Evolutionary conservation across 2,329 filamentous ascomycete genomes (phyloP).

Genomic region (Macrophomina tecta): DNA sequence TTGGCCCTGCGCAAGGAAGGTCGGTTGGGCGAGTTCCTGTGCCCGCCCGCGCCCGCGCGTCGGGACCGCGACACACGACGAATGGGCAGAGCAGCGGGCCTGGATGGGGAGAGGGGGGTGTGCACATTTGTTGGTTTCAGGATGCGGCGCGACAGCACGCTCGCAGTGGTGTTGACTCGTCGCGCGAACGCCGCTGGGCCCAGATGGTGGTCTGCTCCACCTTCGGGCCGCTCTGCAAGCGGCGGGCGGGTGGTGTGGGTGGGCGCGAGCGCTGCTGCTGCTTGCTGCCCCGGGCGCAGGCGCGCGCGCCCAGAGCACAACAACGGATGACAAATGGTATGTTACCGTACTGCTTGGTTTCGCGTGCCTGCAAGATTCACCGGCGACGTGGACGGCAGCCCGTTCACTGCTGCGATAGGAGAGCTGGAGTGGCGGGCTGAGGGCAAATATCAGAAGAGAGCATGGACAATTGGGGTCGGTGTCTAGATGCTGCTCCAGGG

Average conservation of each 20-base stretch:
- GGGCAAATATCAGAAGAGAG: too few relatives aligned
- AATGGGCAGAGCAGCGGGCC: neutral
- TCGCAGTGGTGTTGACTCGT: conserved; percentile 19
- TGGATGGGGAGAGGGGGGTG: neutral
- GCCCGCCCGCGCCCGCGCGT: too few relatives aligned
- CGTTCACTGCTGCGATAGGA: too few relatives aligned
- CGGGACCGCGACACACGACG: neutral
- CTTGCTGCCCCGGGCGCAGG: conserved; percentile 10
- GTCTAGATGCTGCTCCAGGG: too few relatives aligned
- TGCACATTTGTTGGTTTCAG: neutral
- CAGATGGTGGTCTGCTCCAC: conserved; percentile 12
- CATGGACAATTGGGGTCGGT: too few relatives aligned
- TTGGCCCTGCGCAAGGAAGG: conserved; percentile 10
- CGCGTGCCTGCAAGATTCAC: too few relatives aligned
- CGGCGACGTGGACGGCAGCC: too few relatives aligned
- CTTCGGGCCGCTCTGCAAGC: conserved; percentile 22
- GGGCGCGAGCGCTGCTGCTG: neutral
- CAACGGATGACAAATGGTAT: neutral
- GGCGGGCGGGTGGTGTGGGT: conserved; percentile 1
- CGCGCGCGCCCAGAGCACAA: conserved; percentile 3
- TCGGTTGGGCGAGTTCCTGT: neutral
- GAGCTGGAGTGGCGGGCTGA: too few relatives aligned
- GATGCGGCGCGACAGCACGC: neutral
- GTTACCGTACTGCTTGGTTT: too few relatives aligned
- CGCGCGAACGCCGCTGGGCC: neutral